Base-by-base conservation (phyloP, 2,329 filamentous ascomycete genomes). In the Colletotrichum tamarilloi region DNA sequence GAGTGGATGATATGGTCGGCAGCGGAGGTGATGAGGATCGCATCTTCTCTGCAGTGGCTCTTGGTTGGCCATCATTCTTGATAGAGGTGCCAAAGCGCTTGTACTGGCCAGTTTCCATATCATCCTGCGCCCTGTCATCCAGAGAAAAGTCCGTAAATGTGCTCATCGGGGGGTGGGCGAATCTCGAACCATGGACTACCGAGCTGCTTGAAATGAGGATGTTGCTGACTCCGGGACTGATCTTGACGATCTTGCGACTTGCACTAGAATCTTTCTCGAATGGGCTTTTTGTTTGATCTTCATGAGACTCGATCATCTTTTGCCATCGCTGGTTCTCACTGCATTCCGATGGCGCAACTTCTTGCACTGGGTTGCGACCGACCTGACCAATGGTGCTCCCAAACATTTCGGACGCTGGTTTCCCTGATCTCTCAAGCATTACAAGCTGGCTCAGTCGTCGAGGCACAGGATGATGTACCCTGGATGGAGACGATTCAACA, bases 391-490 rank as follows among this genome's bases (percentile, higher is more conserved):
- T 38, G 28, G 66, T 72, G 16, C 71, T 74, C n/a, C 42, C 55
- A 16, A 59, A 62, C 1, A 24, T 30, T 8, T 72, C 46, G 6
- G 60, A 62, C 12, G 26, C 6, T 9, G 32, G 24, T 22, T 46
- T 35, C 11, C 26, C 16, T 14, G 58, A 46, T 22, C 16, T 38
- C 12, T 59, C 16, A 16, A 19, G 32, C 1, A 59, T 24, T 11
- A 68, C 6, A 4, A 75, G 58, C 42, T 68, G 73, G 46, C 64
- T 74, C 19, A 75, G n/a, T 32, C 74, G 58, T 53, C 55, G 62
- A 6, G 74, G 73, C 19, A 73, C 55, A 16, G 74, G 74, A 2
- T 75, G 73, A 53, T 75, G 69, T 12, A 73, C 38, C n/a, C 68
- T 24, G 2, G 35, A 26, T 1, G 72, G 68, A 2, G 69, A 68